Evolutionary conservation across 2,329 filamentous ascomycete genomes (phyloP), one percentile per base, ranked within the genome.

Genomic region (Fusarium irregulare): DNA sequence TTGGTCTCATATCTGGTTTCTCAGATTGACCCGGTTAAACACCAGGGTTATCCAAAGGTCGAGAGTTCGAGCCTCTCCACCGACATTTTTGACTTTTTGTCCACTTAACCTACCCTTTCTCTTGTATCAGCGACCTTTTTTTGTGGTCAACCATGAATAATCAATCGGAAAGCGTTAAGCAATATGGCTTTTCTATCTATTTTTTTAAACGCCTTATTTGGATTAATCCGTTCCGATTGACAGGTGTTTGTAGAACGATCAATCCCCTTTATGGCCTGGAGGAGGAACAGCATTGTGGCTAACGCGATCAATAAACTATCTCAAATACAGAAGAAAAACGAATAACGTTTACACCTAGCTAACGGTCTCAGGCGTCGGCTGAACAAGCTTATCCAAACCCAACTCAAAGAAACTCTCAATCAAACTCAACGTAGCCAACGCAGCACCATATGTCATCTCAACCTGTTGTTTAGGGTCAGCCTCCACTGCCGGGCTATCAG

Each of bases 1-100:
- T 64, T 68, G 66, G 66, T 68, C 66, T 68, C 66, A 68, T 68
- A 69, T 23, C 32, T 41, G 28, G 49, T 30, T 40, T 27, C 34
- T 37, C 12, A 50, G n/a, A 20, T 53, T 68, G 66, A 69, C 45
- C 14, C 34, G 40, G 20, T 54, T 62, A 3, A 18, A 68, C 45
- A 50, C 60, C 44, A 46, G 66, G 53, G 66, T 46, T 9, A 68
- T 68, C 66, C 66, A 69, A 68, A 68, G 66, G 66, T 68, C 66
- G 66, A 69, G 66, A 69, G 66, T 68, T 68, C 66, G 66, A 68
- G 62, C 66, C 66, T 68, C 66, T 56, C 66, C 56, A 60, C 50
- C 60, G 65, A 69, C 66, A 11, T 4, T 54, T 62, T 45, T 62
- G 8, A 2, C 0, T 6, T 20, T 45, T 42, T 34, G 12, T 3